A percentile compares a stretch with the other conserved stretches of the same genome.
Conservation (phyloP, 169 alveolate genomes). For the Cryptosporidium bovis region DNA sequence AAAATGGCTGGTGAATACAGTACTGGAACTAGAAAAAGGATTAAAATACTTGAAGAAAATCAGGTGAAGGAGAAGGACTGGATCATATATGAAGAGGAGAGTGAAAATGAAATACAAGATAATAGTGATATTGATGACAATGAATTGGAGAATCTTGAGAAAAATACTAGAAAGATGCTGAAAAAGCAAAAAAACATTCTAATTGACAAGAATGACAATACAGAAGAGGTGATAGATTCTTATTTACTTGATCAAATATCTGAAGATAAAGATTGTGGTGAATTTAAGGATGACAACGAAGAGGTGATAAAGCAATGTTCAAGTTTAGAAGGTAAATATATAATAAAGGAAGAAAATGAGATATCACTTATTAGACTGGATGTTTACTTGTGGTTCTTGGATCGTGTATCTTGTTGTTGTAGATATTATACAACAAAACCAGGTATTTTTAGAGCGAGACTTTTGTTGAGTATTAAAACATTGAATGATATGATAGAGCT, state of each 20-base stretch:
- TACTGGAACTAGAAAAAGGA: background rate
- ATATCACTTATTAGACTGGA: background rate
- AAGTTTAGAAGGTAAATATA: background rate
- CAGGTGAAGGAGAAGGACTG: constrained; percentile 60
- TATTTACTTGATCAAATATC: constrained; percentile 8
- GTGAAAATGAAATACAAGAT: background rate
- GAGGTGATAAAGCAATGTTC: background rate
- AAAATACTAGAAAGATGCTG: background rate
- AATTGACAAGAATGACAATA: background rate
- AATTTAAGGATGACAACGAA: background rate
- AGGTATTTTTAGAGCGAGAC: constrained; percentile 21
- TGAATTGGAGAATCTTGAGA: background rate
- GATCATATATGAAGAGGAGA: constrained; percentile 29
- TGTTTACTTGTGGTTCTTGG: constrained; percentile 50
- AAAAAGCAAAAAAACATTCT: background rate
- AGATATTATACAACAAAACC: constrained; percentile 53
- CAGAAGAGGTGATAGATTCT: constrained; percentile 32
- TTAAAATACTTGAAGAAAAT: constrained; percentile 37
- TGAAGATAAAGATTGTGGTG: background rate
- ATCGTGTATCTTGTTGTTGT: constrained; percentile 28
- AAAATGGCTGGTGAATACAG: no score
- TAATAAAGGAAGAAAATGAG: background rate
- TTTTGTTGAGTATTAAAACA: constrained; percentile 10
- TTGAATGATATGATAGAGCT: constrained; percentile 19
- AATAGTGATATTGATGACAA: no score